Percentiles rank a stretch among this genome's conserved stretches.
Evolutionary conservation across 176 grass and related monocot genomes (phyloP).

Genomic region (Neostapfia colusana): DNA sequence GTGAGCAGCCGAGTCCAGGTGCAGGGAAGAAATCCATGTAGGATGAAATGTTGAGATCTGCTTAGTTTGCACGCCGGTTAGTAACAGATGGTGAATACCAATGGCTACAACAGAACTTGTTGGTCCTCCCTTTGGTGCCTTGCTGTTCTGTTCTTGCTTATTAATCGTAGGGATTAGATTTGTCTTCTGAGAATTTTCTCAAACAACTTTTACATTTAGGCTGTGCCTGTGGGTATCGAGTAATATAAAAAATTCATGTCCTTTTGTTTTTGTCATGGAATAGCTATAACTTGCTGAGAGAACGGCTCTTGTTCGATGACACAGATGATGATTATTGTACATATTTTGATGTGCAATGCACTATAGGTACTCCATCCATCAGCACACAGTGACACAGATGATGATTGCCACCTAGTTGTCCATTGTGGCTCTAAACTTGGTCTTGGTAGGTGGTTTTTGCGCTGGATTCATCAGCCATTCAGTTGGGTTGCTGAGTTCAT

Average conservation of each 20-base stretch:
- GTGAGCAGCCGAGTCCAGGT: neutral
- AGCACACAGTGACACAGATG: too few species aligned
- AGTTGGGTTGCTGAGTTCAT: too few species aligned
- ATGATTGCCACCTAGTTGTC: too few species aligned
- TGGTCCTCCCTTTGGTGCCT: neutral
- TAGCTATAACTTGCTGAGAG: neutral
- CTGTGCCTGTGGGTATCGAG: neutral
- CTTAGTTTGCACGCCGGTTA: neutral
- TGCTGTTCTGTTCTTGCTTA: neutral
- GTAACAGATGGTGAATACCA: neutral
- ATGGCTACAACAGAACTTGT: neutral
- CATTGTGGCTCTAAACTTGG: too few species aligned
- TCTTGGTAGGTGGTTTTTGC: too few species aligned
- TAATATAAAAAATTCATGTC: neutral
- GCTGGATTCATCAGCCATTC: too few species aligned
- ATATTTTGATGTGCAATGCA: neutral
- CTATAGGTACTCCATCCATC: neutral
- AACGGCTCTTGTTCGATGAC: neutral
- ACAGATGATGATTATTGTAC: too few species aligned
- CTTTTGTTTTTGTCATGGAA: neutral
- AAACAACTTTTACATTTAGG: neutral
- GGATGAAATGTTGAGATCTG: conserved; percentile 27
- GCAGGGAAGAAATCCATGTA: neutral
- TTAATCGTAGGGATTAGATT: neutral
- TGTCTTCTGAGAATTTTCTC: neutral